phyloP scores from a whole-genome alignment of 2,329 filamentous ascomycete genomes.

The Thelonectria blattea region DNA sequence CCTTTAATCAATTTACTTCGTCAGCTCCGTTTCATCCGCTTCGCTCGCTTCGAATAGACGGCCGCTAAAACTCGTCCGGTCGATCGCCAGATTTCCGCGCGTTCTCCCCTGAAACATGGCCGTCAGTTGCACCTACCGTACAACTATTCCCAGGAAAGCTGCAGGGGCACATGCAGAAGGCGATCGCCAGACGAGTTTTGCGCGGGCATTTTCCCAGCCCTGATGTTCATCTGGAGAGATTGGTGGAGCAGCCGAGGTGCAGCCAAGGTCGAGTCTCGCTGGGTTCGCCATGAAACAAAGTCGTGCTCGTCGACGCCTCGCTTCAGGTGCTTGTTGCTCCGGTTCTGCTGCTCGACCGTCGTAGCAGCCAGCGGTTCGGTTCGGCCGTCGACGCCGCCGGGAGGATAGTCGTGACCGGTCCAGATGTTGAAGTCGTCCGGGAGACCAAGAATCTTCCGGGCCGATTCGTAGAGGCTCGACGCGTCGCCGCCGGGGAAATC shows the following conservation, averaged over 20 bases:
- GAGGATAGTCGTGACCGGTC: constrained; percentile 59
- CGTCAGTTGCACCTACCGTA: background rate
- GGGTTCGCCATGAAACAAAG: constrained; percentile 49
- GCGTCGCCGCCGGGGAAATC: constrained; percentile 59
- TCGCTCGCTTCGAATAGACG: background rate
- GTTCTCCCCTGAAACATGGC: background rate
- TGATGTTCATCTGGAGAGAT: constrained; percentile 57
- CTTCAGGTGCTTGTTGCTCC: constrained; percentile 53
- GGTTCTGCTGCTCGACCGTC: constrained; percentile 51
- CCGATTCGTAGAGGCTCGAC: constrained; percentile 48
- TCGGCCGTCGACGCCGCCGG: constrained; percentile 39
- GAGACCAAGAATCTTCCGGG: constrained; percentile 47
- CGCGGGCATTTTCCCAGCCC: constrained; percentile 50
- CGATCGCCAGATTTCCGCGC: background rate
- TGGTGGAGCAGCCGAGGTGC: constrained; percentile 54
- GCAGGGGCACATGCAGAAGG: background rate
- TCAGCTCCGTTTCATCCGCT: background rate
- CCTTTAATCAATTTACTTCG: constrained; percentile 1
- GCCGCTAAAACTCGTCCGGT: background rate
- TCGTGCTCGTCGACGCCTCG: constrained; percentile 47
- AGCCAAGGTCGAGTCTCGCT: constrained; percentile 49
- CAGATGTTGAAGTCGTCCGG: constrained; percentile 52
- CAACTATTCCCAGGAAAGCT: background rate
- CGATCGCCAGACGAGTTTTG: background rate
- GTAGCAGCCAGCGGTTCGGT: constrained; percentile 44